Base-by-base conservation (phyloP, 495 filamentous ascomycete species). In the Aspergillus homomorphus region DNA sequence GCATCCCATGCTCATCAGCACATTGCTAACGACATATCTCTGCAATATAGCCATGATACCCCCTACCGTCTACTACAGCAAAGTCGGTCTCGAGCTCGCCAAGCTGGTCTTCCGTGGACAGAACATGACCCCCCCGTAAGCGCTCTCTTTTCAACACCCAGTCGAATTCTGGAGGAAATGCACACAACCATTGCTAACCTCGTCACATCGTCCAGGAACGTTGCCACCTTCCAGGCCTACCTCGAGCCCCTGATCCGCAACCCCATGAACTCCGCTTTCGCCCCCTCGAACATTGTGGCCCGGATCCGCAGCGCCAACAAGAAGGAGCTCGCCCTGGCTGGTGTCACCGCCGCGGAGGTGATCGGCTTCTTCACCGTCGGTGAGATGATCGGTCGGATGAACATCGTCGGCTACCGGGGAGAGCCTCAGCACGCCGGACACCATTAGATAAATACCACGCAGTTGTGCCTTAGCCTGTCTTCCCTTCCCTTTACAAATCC, bases 331-430 rank as follows among this genome's bases (percentile, higher is more conserved):
- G 81, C 80, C 23, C 69, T 88, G 21, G 85, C 77, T 53, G 89
- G 88, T 68, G 88, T 99, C 53, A 73, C 96, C 58, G 68, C 76
- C 42, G 93, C 92, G 41, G 94, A 99, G 79, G 82, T 90, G 51
- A 73, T 99, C 57, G 94, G 94, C 54, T 98, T 99, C 83, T 99
- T 98, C 83, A 92, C 91, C 18, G 84, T 99, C 21, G 94, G 94
- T 57, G 91, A 97, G 83, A 98, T 99, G 76, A 88, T 98, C 63
- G 94, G 94, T 57, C 81, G 92, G 57, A 80, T 91, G 75, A 96
- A 98, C 86, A 70, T 99, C 60, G 79, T 99, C 66, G 94, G 94
- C 60, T 99, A 98, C 80, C 80, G 84, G 71, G 90, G 90, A 66
- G 82, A 88, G 62, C 62, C 71, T 65, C 78, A 73, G 45, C 84